These are phyloP conservation scores for Macroventuria anomochaeta DNA, from an alignment of 2,329 filamentous ascomycete genomes.

Conservation along the genomic window DNA sequence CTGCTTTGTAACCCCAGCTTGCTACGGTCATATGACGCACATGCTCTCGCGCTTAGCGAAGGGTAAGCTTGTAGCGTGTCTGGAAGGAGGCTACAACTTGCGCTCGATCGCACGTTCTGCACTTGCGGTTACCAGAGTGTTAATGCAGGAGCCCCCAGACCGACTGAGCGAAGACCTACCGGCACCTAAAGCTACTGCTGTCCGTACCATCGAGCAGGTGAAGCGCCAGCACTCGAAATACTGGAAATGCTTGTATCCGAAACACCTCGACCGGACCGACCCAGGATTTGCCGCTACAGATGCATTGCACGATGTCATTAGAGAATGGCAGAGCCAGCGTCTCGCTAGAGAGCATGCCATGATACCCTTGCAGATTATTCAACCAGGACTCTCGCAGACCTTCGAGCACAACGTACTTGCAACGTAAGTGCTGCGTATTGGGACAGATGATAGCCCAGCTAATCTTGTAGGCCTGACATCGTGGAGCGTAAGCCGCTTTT, in stretches of 20 bases:
- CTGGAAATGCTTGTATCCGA: slow-evolving; percentile 88
- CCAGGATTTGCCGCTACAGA: slow-evolving; percentile 47
- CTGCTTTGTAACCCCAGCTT: slow-evolving; percentile 87
- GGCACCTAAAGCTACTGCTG: slow-evolving; percentile 58
- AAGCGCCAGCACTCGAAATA: slow-evolving; percentile 68
- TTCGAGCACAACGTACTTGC: slow-evolving; percentile 88
- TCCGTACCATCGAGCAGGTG: slow-evolving; percentile 64
- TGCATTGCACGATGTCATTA: slow-evolving; percentile 79
- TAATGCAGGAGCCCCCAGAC: slow-evolving; percentile 93
- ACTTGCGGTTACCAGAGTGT: slow-evolving; percentile 84
- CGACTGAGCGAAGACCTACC: slow-evolving; percentile 55
- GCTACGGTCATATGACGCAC: slow-evolving; percentile 98
- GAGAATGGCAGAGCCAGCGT: slow-evolving; percentile 74
- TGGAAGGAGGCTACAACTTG: slow-evolving; percentile 96
- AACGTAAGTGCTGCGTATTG: slow-evolving; percentile 58
- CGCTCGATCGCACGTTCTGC: slow-evolving; percentile 91
- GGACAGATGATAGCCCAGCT: slow-evolving; percentile 1
- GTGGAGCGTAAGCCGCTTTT: slow-evolving; percentile 71
- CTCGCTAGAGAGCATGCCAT: slow-evolving; percentile 78
- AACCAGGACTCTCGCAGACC: slow-evolving; percentile 72
- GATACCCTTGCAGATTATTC: slow-evolving; percentile 79
- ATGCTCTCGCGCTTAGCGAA: slow-evolving; percentile 96
- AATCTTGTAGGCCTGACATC: slow-evolving; percentile 64
- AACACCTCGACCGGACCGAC: slow-evolving; percentile 50
- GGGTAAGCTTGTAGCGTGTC: slow-evolving; percentile 88